These are phyloP conservation scores for Eimeria acervulina DNA, from an alignment of 169 alveolate species.

Conservation along the genomic window DNA sequence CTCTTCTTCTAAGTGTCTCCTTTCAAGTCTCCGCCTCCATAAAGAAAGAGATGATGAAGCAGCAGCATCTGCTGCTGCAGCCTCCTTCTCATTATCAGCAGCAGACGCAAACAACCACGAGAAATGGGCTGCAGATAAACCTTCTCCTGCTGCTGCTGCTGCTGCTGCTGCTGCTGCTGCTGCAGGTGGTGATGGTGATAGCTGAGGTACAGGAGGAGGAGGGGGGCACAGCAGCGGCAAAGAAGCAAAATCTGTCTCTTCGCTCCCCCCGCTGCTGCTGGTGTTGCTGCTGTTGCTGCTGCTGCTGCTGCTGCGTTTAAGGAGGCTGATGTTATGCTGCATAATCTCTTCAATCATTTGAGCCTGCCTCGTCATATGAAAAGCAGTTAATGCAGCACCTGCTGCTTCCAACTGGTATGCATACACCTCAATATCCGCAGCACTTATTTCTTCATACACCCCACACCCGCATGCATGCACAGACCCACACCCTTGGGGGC, in stretches of 20 bases:
- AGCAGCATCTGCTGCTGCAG: neutral
- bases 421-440: neutral
- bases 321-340: neutral
- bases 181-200: neutral
- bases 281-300: constrained; percentile 13
- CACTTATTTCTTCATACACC: neutral
- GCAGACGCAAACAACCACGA: constrained; percentile 2
- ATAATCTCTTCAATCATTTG: neutral
- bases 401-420: constrained; percentile 32
- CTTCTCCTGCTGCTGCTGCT: neutral
- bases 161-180: neutral
- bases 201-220: neutral
- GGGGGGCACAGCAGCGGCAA: constrained; percentile 27
- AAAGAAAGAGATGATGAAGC: neutral
- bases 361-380: neutral
- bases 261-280: constrained; percentile 1
- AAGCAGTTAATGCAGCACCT: neutral
- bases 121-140: neutral
- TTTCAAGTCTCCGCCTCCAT: too few species aligned
- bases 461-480: too few species aligned
- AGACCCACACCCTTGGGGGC: too few species aligned
- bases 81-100: neutral
- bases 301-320: neutral
- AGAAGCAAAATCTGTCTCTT: neutral
- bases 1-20: too few species aligned